A percentile compares a stretch with the other conserved stretches of the same genome.
These are phyloP conservation scores for Cladosporium velox DNA, from an alignment of 2,329 filamentous ascomycete genomes.

Conservation along the genomic window DNA sequence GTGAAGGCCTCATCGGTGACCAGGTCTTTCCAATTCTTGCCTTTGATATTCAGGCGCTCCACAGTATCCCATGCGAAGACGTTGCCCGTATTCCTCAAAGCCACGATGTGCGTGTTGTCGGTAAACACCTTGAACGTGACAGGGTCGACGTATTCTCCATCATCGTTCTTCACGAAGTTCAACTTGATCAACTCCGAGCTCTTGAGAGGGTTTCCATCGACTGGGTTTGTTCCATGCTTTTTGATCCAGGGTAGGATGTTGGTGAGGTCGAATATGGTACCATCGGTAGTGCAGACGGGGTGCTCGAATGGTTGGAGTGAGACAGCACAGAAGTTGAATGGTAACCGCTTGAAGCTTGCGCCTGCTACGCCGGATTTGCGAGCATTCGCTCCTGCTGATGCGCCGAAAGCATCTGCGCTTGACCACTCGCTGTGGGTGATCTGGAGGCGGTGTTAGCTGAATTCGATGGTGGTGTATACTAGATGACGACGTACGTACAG, in stretches of 20 bases:
- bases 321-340: conserved; percentile 97
- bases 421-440: conserved; percentile 99
- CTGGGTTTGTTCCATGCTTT: conserved; percentile 89
- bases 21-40: conserved; percentile 92
- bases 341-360: conserved; percentile 79
- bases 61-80: conserved; percentile 97
- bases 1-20: conserved; percentile 84
- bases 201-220: conserved; percentile 76
- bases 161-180: conserved; percentile 88
- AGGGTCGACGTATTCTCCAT: conserved; percentile 89
- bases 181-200: conserved; percentile 85
- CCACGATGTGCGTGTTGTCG: conserved; percentile 96
- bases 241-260: conserved; percentile 93
- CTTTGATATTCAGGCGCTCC: conserved; percentile 91
- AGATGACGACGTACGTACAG: conserved; percentile 41
- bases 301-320: conserved; percentile 94
- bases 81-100: conserved; percentile 82
- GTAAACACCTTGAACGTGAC: conserved; percentile 98
- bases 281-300: conserved; percentile 84
- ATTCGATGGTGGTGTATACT: conserved; percentile 3
- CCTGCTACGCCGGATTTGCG: conserved; percentile 55
- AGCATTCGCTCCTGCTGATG: conserved; percentile 70
- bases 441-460: conserved; percentile 40
- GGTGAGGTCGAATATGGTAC: conserved; percentile 92
- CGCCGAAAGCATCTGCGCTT: conserved; percentile 83